Conservation (phyloP, 306 rosid species). For the Aeschynomene evenia region DNA sequence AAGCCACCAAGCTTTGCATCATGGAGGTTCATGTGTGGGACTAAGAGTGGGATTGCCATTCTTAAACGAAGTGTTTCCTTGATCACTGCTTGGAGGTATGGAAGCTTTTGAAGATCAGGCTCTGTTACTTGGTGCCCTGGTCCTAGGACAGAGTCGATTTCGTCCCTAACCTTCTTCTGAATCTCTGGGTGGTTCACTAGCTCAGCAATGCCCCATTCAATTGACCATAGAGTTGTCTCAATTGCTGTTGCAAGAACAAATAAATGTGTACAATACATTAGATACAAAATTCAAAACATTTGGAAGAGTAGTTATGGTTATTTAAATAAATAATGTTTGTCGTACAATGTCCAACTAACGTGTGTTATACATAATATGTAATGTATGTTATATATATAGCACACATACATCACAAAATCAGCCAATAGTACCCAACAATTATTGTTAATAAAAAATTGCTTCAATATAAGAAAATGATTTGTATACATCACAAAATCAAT, state of each 20-base stretch:
- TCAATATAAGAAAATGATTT: no score
- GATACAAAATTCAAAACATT: neutral
- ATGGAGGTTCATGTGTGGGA: slow-evolving; percentile 91
- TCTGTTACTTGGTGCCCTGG: slow-evolving; percentile 63
- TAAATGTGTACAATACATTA: neutral
- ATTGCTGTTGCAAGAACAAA: slow-evolving; percentile 55
- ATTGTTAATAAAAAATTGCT: no score
- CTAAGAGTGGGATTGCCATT: slow-evolving; percentile 87
- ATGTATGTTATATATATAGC: no score
- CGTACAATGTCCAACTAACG: no score
- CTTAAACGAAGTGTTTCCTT: slow-evolving; percentile 77
- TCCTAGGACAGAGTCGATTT: slow-evolving; percentile 65
- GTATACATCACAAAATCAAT: no score
- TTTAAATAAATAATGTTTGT: no score
- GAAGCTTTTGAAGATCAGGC: slow-evolving; percentile 64
- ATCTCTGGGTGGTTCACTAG: slow-evolving; percentile 82
- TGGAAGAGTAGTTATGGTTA: no score
- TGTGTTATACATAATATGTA: no score
- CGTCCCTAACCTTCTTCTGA: slow-evolving; percentile 58
- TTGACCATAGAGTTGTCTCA: slow-evolving; percentile 87
- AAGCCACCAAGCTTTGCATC: slow-evolving; percentile 69
- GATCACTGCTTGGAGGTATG: slow-evolving; percentile 87
- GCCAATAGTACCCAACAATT: no score
- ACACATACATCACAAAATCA: no score
- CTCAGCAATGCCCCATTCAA: slow-evolving; percentile 91